A percentile compares a stretch with the other conserved stretches of the same genome.
Evolutionary conservation across 176 grass and related monocot species (phyloP).

Genomic region (Oryza coarctata): DNA sequence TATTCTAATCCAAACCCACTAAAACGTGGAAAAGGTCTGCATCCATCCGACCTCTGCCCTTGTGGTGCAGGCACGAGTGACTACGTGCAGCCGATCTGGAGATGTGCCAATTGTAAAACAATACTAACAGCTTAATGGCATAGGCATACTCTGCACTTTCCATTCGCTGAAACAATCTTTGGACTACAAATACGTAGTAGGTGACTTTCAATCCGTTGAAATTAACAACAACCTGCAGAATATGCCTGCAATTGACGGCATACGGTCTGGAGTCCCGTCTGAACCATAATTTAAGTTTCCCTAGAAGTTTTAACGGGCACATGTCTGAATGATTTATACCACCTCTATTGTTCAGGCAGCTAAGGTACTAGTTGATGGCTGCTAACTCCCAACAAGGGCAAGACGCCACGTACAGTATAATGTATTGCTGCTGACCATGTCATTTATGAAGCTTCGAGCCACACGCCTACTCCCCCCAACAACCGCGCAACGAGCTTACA

Average conservation of each 20-base stretch:
- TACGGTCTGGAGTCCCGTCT: background rate
- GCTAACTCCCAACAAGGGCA: no score
- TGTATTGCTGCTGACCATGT: slow-evolving; percentile 15
- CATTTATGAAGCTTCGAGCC: slow-evolving; percentile 20
- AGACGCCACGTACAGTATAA: background rate
- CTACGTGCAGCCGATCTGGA: background rate
- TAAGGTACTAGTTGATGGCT: background rate
- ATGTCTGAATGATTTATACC: background rate
- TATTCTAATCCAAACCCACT: no score
- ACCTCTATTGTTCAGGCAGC: slow-evolving; percentile 19
- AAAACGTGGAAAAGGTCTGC: slow-evolving; percentile 30
- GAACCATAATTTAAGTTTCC: background rate
- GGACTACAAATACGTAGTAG: background rate
- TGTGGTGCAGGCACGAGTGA: background rate
- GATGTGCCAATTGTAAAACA: background rate
- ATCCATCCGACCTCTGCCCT: background rate
- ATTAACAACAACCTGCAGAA: background rate
- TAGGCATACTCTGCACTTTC: background rate
- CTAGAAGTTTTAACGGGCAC: background rate
- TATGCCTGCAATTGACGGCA: background rate
- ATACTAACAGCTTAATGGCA: background rate
- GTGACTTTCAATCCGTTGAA: background rate
- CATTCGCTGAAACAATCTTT: background rate
- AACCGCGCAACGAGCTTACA: slow-evolving; percentile 28
- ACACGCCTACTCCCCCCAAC: slow-evolving; percentile 27